Conservation (phyloP, 306 rosid genomes). For the Pterocarpus santalinus region DNA sequence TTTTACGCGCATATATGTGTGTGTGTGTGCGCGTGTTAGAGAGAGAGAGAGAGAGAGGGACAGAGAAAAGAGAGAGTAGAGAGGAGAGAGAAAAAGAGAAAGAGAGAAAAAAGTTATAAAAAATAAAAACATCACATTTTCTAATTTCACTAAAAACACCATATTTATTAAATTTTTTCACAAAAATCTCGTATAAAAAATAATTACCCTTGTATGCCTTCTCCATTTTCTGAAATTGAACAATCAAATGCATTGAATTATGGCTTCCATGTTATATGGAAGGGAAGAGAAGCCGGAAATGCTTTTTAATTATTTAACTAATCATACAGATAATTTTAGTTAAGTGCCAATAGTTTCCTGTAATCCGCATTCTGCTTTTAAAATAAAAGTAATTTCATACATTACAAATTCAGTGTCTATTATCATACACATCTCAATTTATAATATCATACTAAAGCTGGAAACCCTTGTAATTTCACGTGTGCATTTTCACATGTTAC, state of each 20-base stretch:
- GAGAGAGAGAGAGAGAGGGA: too few species aligned
- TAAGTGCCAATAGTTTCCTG: not conserved
- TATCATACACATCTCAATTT: not conserved
- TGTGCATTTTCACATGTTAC: too few species aligned
- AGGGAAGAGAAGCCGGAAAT: slow-evolving; percentile 25
- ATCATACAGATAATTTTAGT: not conserved
- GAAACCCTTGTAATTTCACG: too few species aligned
- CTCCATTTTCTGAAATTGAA: slow-evolving; percentile 90
- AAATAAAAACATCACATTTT: too few species aligned
- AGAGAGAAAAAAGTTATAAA: too few species aligned
- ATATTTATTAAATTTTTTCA: too few species aligned
- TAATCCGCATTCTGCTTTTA: not conserved
- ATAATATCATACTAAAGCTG: not conserved
- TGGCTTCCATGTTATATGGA: not conserved
- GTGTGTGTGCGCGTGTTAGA: too few species aligned
- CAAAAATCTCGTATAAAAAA: too few species aligned
- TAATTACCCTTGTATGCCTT: slow-evolving; percentile 67
- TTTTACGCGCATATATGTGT: too few species aligned
- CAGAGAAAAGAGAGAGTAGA: too few species aligned
- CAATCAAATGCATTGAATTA: slow-evolving; percentile 19
- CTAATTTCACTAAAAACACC: too few species aligned
- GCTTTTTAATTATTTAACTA: slow-evolving; percentile 18
- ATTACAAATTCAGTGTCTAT: not conserved
- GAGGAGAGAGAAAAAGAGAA: too few species aligned
- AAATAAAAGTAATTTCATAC: not conserved